A percentile compares a stretch with the other conserved stretches of the same genome.
These are phyloP conservation scores for Lentinula lateritia DNA, from an alignment of 768 basidiomycete genomes.

Conservation along the genomic window DNA sequence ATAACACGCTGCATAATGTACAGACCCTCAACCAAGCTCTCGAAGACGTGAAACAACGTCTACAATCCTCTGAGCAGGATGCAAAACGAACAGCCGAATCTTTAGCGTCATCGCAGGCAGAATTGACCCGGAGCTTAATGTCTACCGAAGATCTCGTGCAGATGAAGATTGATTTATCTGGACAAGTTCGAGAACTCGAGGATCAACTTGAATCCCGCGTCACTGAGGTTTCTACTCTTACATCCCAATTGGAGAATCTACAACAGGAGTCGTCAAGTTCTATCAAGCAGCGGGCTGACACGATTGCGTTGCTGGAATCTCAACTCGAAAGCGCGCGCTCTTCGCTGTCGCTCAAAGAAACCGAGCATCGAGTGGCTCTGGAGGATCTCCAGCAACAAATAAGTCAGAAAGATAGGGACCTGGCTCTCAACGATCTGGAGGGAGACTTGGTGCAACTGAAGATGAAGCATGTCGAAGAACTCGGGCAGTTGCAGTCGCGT, in stretches of 20 bases:
- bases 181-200: conserved; percentile 7
- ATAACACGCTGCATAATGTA: conserved; percentile 6
- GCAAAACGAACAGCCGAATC: conserved; percentile 17
- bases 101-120: conserved; percentile 17
- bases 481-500: conserved; percentile 29
- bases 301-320: conserved; percentile 17
- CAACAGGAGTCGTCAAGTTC: conserved; percentile 11
- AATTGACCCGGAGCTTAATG: conserved; percentile 1
- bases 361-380: conserved; percentile 19
- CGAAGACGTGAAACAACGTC: conserved; percentile 9
- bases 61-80: conserved; percentile 11
- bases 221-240: conserved; percentile 6
- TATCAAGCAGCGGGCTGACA: conserved; percentile 11
- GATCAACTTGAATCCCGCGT: conserved; percentile 2
- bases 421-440: conserved; percentile 12
- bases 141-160: conserved; percentile 5
- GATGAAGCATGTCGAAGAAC: conserved; percentile 29
- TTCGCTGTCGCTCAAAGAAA: conserved; percentile 12
- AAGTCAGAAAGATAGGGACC: conserved; percentile 13
- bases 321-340: conserved; percentile 17
- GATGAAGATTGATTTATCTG: neutral
- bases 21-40: conserved; percentile 9
- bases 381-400: conserved; percentile 22
- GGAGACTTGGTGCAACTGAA: conserved; percentile 25
- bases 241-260: conserved; percentile 9